Base-by-base conservation (phyloP, 2,329 filamentous ascomycete genomes). In the Gaeumannomyces sp. region DNA sequence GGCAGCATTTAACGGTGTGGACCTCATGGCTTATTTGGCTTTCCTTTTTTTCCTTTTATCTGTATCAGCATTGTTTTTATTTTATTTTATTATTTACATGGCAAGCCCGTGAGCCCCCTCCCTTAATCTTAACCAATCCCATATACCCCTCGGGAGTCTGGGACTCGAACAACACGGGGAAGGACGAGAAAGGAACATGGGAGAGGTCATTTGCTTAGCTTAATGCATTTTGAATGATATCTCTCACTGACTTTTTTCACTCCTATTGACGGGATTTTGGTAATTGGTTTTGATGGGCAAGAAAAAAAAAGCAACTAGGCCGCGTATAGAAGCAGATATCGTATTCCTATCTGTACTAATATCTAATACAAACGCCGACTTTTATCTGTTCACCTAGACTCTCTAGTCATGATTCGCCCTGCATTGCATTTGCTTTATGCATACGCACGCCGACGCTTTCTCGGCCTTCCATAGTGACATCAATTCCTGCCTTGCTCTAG, bases 81-180 rank as follows among this genome's bases (percentile, higher is more conserved):
- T 38, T 62, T n/a, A 6, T 35, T 57, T 19, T 16, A 19, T 4
- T 56, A 13, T 45, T n/a, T 62, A 45, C 59, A 61, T 33, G 38
- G 59, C 59, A 57, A 59, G 35, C 60, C 62, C 50, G 57, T 63
- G 60, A 62, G 45, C 58, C 45, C 53, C 50, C 63, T 65, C 31
- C 35, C 33, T 27, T 38, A 35, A 35, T 60, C 29, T 59, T 53
- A 50, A 25, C 50, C 63, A 22, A 28, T 38, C 33, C 19, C 22
- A 31, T 59, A 22, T 59, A 27, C 38, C n/a, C 25, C 25, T 61
- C 14, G 63, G 35, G 33, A 60, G 57, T 31, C 56, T 35, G 61
- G 29, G 62, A 50, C 27, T 63, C 27, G 22, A 13, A 60, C 56
- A 63, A 53, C 59, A 62, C 25, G 59, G 59, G 28, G 59, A 38